Conservation (phyloP, 2,329 filamentous ascomycete genomes). For the Leptographium wingfieldii region DNA sequence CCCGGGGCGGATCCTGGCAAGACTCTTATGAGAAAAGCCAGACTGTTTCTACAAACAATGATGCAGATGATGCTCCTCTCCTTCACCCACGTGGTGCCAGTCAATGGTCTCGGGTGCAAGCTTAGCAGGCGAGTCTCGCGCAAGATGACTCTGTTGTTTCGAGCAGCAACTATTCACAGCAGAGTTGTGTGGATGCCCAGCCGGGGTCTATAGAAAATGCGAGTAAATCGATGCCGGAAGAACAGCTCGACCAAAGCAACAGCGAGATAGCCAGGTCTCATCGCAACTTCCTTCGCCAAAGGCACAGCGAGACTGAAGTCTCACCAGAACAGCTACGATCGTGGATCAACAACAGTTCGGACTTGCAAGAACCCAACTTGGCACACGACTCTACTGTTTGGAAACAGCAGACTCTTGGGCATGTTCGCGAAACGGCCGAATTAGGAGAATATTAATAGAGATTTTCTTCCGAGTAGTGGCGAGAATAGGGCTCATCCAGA, state of each 20-base stretch:
- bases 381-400: neutral
- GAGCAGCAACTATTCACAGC: conserved; percentile 4
- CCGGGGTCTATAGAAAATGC: neutral
- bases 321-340: conserved; percentile 8
- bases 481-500: neutral
- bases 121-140: conserved; percentile 10
- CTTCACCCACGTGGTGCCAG: conserved; percentile 3
- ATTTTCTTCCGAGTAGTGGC: neutral
- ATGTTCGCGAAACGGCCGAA: neutral
- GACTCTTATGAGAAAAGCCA: neutral
- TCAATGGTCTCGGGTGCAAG: conserved; percentile 13
- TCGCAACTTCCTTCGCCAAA: neutral
- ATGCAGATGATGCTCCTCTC: conserved; percentile 7
- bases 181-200: neutral
- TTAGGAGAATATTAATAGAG: neutral
- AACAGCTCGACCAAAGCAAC: neutral
- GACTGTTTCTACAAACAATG: neutral
- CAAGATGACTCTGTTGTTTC: conserved; percentile 4
- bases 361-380: neutral
- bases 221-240: neutral
- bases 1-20: neutral
- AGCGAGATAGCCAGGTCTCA: neutral
- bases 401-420: neutral
- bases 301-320: conserved; percentile 6
- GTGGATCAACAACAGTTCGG: conserved; percentile 5